Evolutionary conservation across 306 rosid genomes (phyloP).

Genomic region (Sechiopsis laciniata): DNA sequence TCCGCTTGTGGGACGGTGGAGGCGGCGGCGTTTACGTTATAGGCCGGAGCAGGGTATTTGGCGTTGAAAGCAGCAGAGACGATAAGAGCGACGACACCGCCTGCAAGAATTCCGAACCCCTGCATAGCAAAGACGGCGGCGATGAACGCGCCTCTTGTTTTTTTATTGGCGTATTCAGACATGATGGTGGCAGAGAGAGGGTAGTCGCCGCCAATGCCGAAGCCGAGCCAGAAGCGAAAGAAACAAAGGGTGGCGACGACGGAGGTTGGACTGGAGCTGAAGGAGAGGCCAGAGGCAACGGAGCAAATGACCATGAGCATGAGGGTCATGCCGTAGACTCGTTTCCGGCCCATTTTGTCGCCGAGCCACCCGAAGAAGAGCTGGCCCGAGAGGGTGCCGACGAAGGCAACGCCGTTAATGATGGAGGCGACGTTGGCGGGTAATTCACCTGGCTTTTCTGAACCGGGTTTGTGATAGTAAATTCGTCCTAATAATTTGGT

Average conservation of each 20-base stretch:
- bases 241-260: slow-evolving; percentile 70
- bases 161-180: slow-evolving; percentile 90
- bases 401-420: slow-evolving; percentile 75
- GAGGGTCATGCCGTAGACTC: slow-evolving; percentile 80
- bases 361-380: slow-evolving; percentile 97
- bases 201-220: slow-evolving; percentile 90
- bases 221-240: slow-evolving; percentile 87
- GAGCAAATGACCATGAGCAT: slow-evolving; percentile 79
- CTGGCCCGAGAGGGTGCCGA: slow-evolving; percentile 80
- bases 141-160: slow-evolving; percentile 71
- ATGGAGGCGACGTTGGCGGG: slow-evolving; percentile 66
- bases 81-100: slow-evolving; percentile 63
- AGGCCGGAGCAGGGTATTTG: slow-evolving; percentile 44
- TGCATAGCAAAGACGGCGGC: slow-evolving; percentile 98
- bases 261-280: slow-evolving; percentile 42
- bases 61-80: slow-evolving; percentile 50
- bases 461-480: slow-evolving; percentile 43
- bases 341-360: slow-evolving; percentile 77
- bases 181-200: slow-evolving; percentile 93
- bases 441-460: slow-evolving; percentile 45
- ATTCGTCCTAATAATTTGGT: slow-evolving; percentile 74
- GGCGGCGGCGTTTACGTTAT: slow-evolving; percentile 30
- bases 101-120: slow-evolving; percentile 78
- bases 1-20: slow-evolving; percentile 68
- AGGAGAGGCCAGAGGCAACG: slow-evolving; percentile 69